A percentile compares a stretch with the other conserved stretches of the same genome.
Evolutionary conservation across 306 rosid genomes (phyloP).

Genomic region (Quercus bicolor): DNA sequence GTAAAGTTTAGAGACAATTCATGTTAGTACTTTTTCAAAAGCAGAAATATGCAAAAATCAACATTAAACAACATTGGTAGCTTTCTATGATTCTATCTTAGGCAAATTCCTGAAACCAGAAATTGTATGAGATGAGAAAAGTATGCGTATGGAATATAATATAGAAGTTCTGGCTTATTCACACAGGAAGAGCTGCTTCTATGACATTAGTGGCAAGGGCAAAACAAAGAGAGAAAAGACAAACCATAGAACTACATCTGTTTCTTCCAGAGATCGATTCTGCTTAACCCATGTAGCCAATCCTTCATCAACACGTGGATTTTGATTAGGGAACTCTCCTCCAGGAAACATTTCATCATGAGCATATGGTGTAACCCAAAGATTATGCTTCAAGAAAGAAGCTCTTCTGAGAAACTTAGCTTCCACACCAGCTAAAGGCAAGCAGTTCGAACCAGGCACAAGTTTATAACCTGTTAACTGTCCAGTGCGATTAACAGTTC

Average conservation of each 20-base stretch:
- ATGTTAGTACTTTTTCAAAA: no score
- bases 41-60: no score
- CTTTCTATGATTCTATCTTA: no score
- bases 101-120: no score
- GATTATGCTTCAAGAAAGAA: constrained; percentile 77
- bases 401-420: constrained; percentile 84
- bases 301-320: constrained; percentile 75
- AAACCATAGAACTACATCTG: constrained; percentile 67
- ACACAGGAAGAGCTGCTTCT: background rate
- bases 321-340: constrained; percentile 85
- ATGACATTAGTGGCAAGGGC: background rate
- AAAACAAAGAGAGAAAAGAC: constrained; percentile 20
- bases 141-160: background rate
- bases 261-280: constrained; percentile 68
- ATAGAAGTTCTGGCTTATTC: background rate
- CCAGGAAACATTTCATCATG: constrained; percentile 72
- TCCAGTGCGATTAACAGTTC: constrained; percentile 71
- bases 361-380: constrained; percentile 37
- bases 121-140: background rate
- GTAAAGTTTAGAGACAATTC: no score
- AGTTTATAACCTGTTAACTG: constrained; percentile 79
- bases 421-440: constrained; percentile 68
- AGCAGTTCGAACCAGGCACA: constrained; percentile 78
- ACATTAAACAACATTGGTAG: no score
- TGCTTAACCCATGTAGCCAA: constrained; percentile 75